These are phyloP conservation scores for Populus pruinosa DNA, from an alignment of 345 rosid species.

Conservation along the genomic window DNA sequence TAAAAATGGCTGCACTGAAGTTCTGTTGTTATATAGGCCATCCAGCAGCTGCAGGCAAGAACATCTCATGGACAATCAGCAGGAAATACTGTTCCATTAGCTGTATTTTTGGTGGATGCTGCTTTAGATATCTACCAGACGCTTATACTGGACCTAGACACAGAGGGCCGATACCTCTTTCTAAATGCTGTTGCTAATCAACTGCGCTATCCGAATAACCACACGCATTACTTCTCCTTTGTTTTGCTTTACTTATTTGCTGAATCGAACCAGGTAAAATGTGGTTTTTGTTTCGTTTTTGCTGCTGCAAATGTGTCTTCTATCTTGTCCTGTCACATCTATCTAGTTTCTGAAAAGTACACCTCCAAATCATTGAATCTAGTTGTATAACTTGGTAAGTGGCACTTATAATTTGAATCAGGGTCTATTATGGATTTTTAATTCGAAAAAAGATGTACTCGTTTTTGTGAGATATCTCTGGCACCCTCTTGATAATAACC, in stretches of 20 bases:
- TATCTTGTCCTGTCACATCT: neutral
- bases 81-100: conserved; percentile 41
- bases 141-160: conserved; percentile 74
- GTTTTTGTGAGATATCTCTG: neutral
- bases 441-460: neutral
- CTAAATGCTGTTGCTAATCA: conserved; percentile 93
- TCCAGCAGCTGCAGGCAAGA: conserved; percentile 73
- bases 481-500: neutral
- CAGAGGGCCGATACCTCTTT: conserved; percentile 96
- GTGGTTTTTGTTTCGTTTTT: neutral
- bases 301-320: neutral
- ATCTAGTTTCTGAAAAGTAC: neutral
- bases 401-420: neutral
- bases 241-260: conserved; percentile 78
- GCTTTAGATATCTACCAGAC: conserved; percentile 86
- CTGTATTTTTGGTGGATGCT: conserved; percentile 55
- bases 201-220: conserved; percentile 97
- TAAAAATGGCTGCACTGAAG: too few relatives aligned
- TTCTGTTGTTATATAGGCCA: conserved; percentile 44
- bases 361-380: neutral
- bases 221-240: conserved; percentile 94
- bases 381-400: neutral
- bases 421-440: neutral
- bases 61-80: conserved; percentile 61
- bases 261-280: conserved; percentile 74